Percentiles rank a stretch among this genome's conserved stretches.
These are phyloP conservation scores for Quillaja saponaria DNA, from an alignment of 306 rosid species.

Conservation along the genomic window DNA sequence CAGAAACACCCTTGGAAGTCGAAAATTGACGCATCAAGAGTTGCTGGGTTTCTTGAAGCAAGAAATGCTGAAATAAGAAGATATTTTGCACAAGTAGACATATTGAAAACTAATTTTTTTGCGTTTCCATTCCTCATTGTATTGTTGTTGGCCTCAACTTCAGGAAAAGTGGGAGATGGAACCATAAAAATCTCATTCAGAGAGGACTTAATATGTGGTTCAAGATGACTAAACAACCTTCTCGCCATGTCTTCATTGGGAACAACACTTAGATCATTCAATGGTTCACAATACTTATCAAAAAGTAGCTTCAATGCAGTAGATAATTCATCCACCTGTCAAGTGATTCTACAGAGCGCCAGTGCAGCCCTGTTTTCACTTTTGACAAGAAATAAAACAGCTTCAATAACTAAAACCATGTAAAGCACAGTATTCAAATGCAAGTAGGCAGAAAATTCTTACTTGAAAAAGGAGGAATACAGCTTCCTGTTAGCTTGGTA, in stretches of 20 bases:
- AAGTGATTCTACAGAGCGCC: slow-evolving; percentile 66
- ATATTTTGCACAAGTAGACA: slow-evolving; percentile 88
- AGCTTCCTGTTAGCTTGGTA: slow-evolving; percentile 67
- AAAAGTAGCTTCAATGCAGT: slow-evolving; percentile 57
- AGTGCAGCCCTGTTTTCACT: slow-evolving; percentile 70
- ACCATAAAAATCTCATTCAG: slow-evolving; percentile 76
- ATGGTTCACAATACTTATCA: slow-evolving; percentile 66
- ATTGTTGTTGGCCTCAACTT: slow-evolving; percentile 46
- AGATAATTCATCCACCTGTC: slow-evolving; percentile 70
- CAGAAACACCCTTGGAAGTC: slow-evolving; percentile 84
- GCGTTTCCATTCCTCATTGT: slow-evolving; percentile 48
- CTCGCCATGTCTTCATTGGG: slow-evolving; percentile 69
- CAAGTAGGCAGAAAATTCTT: slow-evolving; percentile 21
- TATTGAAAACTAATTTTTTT: slow-evolving; percentile 67
- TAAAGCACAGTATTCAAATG: slow-evolving; percentile 23
- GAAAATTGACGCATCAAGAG: slow-evolving; percentile 91
- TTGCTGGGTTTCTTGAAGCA: slow-evolving; percentile 96
- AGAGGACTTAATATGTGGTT: slow-evolving; percentile 63
- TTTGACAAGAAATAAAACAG: slow-evolving; percentile 27
- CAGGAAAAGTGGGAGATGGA: slow-evolving; percentile 50
- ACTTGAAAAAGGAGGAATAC: slow-evolving; percentile 82
- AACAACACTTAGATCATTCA: slow-evolving; percentile 50
- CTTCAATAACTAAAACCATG: slow-evolving; percentile 20
- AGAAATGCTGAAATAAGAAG: slow-evolving; percentile 93
- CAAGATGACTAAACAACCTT: slow-evolving; percentile 52